Conservation (phyloP, 2,329 filamentous ascomycete genomes). For the Colletotrichum graminicola region DNA sequence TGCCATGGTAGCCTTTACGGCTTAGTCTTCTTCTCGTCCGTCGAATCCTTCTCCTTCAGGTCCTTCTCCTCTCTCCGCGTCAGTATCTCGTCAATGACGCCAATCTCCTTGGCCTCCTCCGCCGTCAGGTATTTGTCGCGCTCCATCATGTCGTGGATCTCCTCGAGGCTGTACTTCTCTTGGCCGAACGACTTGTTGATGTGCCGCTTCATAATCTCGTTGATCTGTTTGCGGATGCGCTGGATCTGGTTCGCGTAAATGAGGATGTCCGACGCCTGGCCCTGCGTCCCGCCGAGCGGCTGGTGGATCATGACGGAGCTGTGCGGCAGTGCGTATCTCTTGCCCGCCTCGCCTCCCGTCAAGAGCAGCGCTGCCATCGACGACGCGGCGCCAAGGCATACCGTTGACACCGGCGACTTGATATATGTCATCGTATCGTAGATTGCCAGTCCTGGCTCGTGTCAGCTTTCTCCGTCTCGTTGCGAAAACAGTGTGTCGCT, state of each 20-base stretch:
- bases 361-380: constrained; percentile 94
- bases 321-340: constrained; percentile 91
- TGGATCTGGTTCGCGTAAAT: constrained; percentile 99
- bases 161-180: constrained; percentile 82
- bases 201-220: constrained; percentile 89
- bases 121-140: constrained; percentile 94
- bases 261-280: constrained; percentile 83
- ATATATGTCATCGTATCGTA: constrained; percentile 99
- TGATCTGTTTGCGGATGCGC: constrained; percentile 84
- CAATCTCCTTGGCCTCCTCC: constrained; percentile 87
- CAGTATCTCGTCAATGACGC: constrained; percentile 92
- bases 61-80: constrained; percentile 66
- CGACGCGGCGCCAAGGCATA: constrained; percentile 93
- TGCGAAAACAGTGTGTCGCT: constrained; percentile 33
- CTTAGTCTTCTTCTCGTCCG: constrained; percentile 40
- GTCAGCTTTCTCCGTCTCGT: not conserved
- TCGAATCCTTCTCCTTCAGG: constrained; percentile 38
- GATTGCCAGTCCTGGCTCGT: constrained; percentile 76
- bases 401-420: constrained; percentile 89
- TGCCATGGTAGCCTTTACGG: constrained; percentile 13
- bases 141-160: constrained; percentile 97
- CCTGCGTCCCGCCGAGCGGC: constrained; percentile 79
- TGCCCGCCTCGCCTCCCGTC: constrained; percentile 85
- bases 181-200: constrained; percentile 81
- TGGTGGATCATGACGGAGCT: constrained; percentile 98